Evolutionary conservation across 2,329 filamentous ascomycete species (phyloP), one percentile per base, ranked within the genome.

Genomic region (Calonectria pteridis): DNA sequence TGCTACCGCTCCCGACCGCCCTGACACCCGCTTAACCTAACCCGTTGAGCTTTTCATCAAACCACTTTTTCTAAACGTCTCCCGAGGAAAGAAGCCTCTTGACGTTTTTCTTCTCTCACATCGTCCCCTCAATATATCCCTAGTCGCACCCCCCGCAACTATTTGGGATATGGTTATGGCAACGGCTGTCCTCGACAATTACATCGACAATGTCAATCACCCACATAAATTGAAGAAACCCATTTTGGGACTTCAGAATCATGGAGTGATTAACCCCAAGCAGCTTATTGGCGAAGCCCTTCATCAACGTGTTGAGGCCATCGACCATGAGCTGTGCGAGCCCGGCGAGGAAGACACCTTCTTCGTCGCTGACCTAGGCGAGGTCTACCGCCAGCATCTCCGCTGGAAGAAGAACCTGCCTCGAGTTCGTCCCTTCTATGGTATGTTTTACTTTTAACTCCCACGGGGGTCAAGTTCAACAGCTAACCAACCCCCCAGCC

Each of bases 371-470:
- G 97, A 99, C 88, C 92, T 99, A 82, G 97, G 97, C 86, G 95
- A 98, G 88, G 94, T 99, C 84, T 99, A 99, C 88, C 95, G 97
- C 87, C 97, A 99, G 91, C 96, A 98, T 83, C 89, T 98, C 84
- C 94, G 96, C 86, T 99, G 97, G 97, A 98, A 98, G 92, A 91
- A 93, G 89, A 96, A 97, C 84, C 89, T 99, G 82, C 92, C 93
- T 79, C 94, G 96, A 80, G 94, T 99, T 85, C 97, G 96, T 87
- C 97, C 97, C 51, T 98, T 98, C 83, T 99, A 98, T 88, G 95
- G 95, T 96, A 87, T 85, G 92, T 64, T 23, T 69, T 7, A 29
- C 28, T 23, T n/a, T 35, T 14, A 3, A n/a, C 10, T 29, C 6
- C 29, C 4, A 11, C 31, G 46, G 40, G 11, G n/a, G 3, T 23